phyloP scores from a whole-genome alignment of 2,329 filamentous ascomycete species.

The Albophoma yamanashiensis region DNA sequence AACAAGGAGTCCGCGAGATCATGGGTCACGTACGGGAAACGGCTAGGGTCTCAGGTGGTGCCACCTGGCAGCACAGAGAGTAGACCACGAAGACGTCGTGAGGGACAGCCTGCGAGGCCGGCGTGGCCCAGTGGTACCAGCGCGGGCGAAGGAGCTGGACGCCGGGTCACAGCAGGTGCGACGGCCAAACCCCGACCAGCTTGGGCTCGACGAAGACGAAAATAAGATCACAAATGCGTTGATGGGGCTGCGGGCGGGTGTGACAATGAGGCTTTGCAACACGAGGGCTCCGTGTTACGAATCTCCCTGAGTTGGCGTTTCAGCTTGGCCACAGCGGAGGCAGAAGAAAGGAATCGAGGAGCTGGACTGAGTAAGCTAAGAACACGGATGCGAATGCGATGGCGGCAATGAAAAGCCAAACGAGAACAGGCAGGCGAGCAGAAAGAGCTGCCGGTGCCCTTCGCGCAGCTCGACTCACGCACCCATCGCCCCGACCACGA shows the following conservation, averaged over 20 bases:
- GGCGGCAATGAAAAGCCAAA: background rate
- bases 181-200: background rate
- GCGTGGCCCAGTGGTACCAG: background rate
- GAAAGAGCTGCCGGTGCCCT: background rate
- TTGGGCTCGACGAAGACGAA: background rate
- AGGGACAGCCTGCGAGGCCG: background rate
- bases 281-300: slow-evolving; percentile 1
- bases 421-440: background rate
- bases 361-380: slow-evolving; percentile 6
- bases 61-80: background rate
- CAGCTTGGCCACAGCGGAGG: slow-evolving; percentile 12
- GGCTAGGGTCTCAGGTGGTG: slow-evolving; percentile 1
- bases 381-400: background rate
- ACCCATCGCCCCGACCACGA: background rate
- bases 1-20: background rate
- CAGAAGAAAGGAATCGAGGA: slow-evolving; percentile 1
- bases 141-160: background rate
- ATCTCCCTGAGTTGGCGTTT: slow-evolving; percentile 12
- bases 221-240: slow-evolving; percentile 1
- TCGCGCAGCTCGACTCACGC: background rate
- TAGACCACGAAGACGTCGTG: background rate
- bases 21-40: slow-evolving; percentile 4
- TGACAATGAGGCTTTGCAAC: background rate
- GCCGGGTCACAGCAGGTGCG: background rate
- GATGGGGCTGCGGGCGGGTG: background rate